Evolutionary conservation across 1,284 basidiomycete species (phyloP), one percentile per base, ranked within the genome.

Genomic region (Malassezia slooffiae): DNA sequence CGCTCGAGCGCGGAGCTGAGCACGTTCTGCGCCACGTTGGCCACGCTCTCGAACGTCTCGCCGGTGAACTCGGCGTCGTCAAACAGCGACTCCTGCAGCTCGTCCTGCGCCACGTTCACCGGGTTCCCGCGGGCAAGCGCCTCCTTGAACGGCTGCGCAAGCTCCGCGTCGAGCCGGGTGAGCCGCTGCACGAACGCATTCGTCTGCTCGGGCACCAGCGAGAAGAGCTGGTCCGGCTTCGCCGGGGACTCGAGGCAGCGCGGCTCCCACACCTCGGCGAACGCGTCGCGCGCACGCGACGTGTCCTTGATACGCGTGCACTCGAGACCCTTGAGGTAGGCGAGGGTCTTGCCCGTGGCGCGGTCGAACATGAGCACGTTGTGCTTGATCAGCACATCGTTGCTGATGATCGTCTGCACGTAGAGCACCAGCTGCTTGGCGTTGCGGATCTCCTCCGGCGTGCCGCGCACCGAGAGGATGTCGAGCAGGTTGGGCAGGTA

Each of bases 301-400:
- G 46, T 43, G 36, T 48, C 46, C 40, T 48, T 48, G 31, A 48
- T 48, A 48, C 46, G 46, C 33, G 40, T 42, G 40, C 46, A 48
- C 41, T 48, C 46, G 9, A 48, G 41, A 32, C 46, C 46, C 34
- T 40, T 41, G 39, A 49, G 34, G 42, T 44, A 43, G 15, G 37
- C 47, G 5, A 49, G 34, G 6, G 47, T 49, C 47, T 44, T 49
- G 32, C 47, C 47, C 21, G 47, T 49, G 16, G 23, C 29, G 17
- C 47, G 47, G 33, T 49, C 47, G 28, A 49, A 49, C 41, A 49
- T 43, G n/a, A 44, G 37, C 16, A 49, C 38, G 35, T 49, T 49
- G 42, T 49, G 47, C 42, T 49, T 49, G 33, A 44, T 49, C 33
- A 32, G 19, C 26, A 22, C 19, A 24, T 50, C 48, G 34, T 45